phyloP scores from a whole-genome alignment of 148 eudicot genomes.

The Silene latifolia region DNA sequence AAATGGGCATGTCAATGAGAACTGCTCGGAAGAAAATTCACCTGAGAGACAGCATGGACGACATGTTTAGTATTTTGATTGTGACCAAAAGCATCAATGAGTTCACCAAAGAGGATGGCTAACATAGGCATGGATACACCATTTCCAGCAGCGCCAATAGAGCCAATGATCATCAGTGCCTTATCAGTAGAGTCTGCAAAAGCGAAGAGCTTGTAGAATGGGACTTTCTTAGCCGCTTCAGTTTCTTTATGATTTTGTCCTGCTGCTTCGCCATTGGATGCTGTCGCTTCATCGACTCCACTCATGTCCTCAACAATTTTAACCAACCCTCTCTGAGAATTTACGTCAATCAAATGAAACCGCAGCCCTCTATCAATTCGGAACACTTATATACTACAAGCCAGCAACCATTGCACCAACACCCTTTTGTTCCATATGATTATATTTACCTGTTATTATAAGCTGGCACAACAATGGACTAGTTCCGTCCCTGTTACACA shows the following conservation, averaged over 20 bases:
- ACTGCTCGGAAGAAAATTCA: constrained; percentile 15
- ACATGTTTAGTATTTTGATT: constrained; percentile 31
- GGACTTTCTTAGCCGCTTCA: constrained; percentile 27
- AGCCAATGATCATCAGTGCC: constrained; percentile 52
- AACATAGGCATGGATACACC: constrained; percentile 57
- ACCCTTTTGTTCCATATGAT: too few species aligned
- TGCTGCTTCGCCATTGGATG: background rate
- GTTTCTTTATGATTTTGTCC: constrained; percentile 12
- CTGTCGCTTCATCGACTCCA: constrained; percentile 16
- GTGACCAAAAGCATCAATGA: constrained; percentile 61
- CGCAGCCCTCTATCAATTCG: too few species aligned
- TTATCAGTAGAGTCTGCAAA: constrained; percentile 62
- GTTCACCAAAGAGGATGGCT: constrained; percentile 53
- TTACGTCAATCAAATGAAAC: too few species aligned
- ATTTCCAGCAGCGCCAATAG: constrained; percentile 56
- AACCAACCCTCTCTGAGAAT: background rate
- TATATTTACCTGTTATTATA: too few species aligned
- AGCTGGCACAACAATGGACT: too few species aligned
- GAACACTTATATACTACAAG: too few species aligned
- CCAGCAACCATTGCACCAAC: too few species aligned
- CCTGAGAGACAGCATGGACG: constrained; percentile 46
- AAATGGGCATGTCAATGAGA: too few species aligned
- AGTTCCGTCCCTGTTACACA: too few species aligned
- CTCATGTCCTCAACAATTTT: background rate
- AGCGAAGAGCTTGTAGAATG: constrained; percentile 56